Conservation (phyloP, 768 basidiomycete species). For the Rhizopogon salebrosus region DNA sequence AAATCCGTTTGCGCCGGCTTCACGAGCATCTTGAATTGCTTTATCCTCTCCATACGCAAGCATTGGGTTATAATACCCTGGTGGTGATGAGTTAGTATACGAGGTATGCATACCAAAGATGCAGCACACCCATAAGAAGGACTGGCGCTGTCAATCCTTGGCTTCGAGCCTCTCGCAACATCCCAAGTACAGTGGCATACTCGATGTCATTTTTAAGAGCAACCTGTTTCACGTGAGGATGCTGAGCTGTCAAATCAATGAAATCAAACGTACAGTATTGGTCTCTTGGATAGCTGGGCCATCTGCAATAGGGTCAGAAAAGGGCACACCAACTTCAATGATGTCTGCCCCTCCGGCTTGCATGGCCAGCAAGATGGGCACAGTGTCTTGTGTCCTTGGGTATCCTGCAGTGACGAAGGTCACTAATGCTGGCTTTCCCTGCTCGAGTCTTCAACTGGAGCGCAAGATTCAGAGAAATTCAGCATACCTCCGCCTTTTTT, state of each 20-base stretch:
- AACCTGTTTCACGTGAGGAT: conserved; percentile 41
- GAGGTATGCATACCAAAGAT: background rate
- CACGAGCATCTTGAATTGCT: conserved; percentile 83
- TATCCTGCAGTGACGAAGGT: conserved; percentile 94
- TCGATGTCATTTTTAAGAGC: conserved; percentile 77
- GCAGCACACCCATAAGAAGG: conserved; percentile 79
- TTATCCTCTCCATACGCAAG: conserved; percentile 94
- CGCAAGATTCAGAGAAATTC: background rate
- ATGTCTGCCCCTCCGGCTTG: conserved; percentile 88
- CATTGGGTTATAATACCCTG: conserved; percentile 97
- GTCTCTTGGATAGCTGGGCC: conserved; percentile 88
- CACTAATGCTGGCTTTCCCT: conserved; percentile 60
- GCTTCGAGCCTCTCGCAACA: conserved; percentile 71
- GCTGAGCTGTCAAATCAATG: background rate
- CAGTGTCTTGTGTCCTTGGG: conserved; percentile 72
- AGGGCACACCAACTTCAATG: conserved; percentile 90
- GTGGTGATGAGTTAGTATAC: conserved; percentile 3
- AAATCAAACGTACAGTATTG: conserved; percentile 60
- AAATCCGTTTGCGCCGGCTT: conserved; percentile 94
- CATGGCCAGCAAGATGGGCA: conserved; percentile 83
- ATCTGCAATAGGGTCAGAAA: conserved; percentile 93
- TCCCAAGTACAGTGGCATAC: conserved; percentile 63
- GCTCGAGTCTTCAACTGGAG: conserved; percentile 4
- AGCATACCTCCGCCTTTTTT: conserved; percentile 16
- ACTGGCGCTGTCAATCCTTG: conserved; percentile 81